Evolutionary conservation across 2,329 filamentous ascomycete species (phyloP).

Genomic region (Aspergillus luchuensis): DNA sequence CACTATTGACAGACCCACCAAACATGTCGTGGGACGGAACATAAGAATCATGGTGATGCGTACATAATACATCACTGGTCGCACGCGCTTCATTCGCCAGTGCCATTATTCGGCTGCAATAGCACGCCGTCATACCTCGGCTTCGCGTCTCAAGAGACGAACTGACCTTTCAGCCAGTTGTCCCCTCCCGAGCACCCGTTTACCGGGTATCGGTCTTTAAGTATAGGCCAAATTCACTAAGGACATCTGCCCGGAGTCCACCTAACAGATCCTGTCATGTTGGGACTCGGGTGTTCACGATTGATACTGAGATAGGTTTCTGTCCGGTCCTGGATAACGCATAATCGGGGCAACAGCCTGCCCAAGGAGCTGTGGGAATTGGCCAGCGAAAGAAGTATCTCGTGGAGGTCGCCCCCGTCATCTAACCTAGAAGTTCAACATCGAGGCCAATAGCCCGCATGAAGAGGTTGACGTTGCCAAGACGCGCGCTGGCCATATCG

Average conservation of each 20-base stretch:
- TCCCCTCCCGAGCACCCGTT: background rate
- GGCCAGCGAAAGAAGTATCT: background rate
- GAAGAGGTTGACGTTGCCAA: constrained; percentile 94
- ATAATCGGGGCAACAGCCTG: background rate
- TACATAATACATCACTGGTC: background rate
- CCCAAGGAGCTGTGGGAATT: background rate
- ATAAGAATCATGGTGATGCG: constrained; percentile 3
- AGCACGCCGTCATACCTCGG: background rate
- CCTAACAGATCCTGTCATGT: background rate
- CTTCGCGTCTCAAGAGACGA: background rate
- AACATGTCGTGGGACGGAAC: constrained; percentile 1
- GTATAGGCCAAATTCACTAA: background rate
- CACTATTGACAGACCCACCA: constrained; percentile 1
- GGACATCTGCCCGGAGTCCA: constrained; percentile 5
- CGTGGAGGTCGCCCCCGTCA: no score
- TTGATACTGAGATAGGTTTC: background rate
- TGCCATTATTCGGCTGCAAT: constrained; percentile 1
- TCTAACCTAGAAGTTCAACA: constrained; percentile 72
- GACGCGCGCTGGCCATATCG: constrained; percentile 78
- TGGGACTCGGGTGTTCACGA: background rate
- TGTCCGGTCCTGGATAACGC: background rate
- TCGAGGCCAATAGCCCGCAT: constrained; percentile 99
- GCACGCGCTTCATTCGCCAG: background rate
- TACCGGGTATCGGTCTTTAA: background rate
- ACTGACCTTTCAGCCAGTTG: background rate